Evolutionary conservation across 257 asterid genomes (phyloP).

Genomic region (Apocynum venetum): DNA sequence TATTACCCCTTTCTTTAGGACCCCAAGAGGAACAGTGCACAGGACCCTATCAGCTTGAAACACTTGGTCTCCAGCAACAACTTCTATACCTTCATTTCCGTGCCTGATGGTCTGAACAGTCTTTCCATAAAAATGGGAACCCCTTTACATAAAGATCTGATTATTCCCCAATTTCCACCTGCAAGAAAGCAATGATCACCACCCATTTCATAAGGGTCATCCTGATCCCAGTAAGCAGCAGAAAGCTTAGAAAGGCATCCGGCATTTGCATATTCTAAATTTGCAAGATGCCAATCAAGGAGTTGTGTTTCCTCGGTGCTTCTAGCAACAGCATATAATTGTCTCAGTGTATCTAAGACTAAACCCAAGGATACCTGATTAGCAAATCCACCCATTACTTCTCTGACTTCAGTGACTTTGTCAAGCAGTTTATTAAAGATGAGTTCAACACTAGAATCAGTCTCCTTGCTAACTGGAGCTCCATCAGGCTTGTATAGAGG

Average conservation of each 20-base stretch:
- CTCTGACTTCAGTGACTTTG: slow-evolving; percentile 54
- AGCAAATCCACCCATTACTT: slow-evolving; percentile 47
- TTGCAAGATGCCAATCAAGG: slow-evolving; percentile 82
- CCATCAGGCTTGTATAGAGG: slow-evolving; percentile 80
- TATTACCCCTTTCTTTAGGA: slow-evolving; percentile 51
- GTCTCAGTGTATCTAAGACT: slow-evolving; percentile 55
- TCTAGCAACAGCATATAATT: slow-evolving; percentile 54
- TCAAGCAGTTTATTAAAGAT: slow-evolving; percentile 71
- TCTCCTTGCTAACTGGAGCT: slow-evolving; percentile 43
- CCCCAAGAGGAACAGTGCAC: slow-evolving; percentile 82
- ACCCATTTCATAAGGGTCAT: slow-evolving; percentile 85
- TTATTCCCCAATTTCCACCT: slow-evolving; percentile 63
- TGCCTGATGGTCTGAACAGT: slow-evolving; percentile 59
- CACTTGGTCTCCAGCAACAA: slow-evolving; percentile 52
- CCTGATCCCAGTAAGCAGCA: slow-evolving; percentile 86
- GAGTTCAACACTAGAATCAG: slow-evolving; percentile 57
- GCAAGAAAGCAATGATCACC: slow-evolving; percentile 90
- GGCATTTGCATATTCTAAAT: slow-evolving; percentile 80
- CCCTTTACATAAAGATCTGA: slow-evolving; percentile 60
- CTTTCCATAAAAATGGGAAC: slow-evolving; percentile 59
- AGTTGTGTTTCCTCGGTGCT: slow-evolving; percentile 66
- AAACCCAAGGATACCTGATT: slow-evolving; percentile 61
- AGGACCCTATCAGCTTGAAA: slow-evolving; percentile 73
- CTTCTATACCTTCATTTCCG: slow-evolving; percentile 53
- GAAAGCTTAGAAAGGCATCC: slow-evolving; percentile 76